Percentiles rank a stretch among this genome's conserved stretches.
Evolutionary conservation across 2,329 filamentous ascomycete genomes (phyloP).

Genomic region (Claviceps purpurea): DNA sequence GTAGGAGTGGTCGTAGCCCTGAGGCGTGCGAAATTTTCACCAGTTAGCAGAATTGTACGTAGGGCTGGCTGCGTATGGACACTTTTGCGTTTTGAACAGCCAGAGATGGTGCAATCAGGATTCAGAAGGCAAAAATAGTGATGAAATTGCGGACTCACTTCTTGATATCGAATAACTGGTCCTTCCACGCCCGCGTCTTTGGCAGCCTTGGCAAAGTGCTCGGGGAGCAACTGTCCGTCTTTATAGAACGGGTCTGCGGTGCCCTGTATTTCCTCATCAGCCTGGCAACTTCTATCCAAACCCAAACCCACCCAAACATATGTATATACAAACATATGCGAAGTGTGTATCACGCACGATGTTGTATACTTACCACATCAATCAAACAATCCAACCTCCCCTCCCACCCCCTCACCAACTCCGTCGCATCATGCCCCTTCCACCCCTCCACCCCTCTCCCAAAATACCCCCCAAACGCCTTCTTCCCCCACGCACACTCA

Average conservation of each 20-base stretch:
- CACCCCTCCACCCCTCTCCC: constrained; percentile 62
- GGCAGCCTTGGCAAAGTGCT: constrained; percentile 76
- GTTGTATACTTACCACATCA: constrained; percentile 55
- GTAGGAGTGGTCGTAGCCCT: constrained; percentile 94
- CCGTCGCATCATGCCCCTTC: constrained; percentile 84
- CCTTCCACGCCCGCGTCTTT: constrained; percentile 62
- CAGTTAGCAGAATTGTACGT: background rate
- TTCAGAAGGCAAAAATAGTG: background rate
- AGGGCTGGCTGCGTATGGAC: too few relatives aligned
- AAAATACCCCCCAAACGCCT: constrained; percentile 87
- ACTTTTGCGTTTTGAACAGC: too few relatives aligned
- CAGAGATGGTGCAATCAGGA: too few relatives aligned
- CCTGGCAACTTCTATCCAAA: too few relatives aligned
- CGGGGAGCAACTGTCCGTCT: constrained; percentile 78
- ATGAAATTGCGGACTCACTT: constrained; percentile 28
- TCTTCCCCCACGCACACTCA: constrained; percentile 84
- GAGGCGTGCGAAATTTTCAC: constrained; percentile 1
- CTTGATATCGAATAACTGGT: constrained; percentile 69
- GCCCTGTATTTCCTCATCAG: constrained; percentile 38
- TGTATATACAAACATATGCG: too few relatives aligned
- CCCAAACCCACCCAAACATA: too few relatives aligned
- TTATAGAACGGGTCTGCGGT: constrained; percentile 96
- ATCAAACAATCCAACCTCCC: constrained; percentile 63
- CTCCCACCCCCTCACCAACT: constrained; percentile 68
- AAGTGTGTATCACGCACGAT: too few relatives aligned